Evolutionary conservation across 768 basidiomycete genomes (phyloP).

Genomic region (Boletus vinaceobasis): DNA sequence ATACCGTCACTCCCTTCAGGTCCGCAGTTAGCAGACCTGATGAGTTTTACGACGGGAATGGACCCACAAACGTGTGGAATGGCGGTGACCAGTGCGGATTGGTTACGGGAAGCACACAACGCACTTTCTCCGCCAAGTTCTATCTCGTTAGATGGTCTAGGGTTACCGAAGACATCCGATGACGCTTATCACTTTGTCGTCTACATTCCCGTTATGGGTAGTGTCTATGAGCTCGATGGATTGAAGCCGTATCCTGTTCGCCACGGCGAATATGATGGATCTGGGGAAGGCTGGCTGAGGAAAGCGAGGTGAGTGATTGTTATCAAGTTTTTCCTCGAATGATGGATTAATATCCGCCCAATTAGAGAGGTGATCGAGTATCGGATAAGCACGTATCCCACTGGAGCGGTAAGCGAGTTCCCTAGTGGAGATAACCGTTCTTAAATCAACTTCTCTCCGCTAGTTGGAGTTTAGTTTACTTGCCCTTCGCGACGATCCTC

Average conservation of each 20-base stretch:
- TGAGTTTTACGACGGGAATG: constrained; percentile 80
- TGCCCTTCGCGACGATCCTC: constrained; percentile 77
- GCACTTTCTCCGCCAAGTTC: constrained; percentile 87
- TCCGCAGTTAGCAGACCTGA: constrained; percentile 65
- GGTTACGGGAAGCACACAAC: constrained; percentile 85
- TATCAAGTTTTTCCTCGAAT: constrained; percentile 7
- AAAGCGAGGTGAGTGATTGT: constrained; percentile 57
- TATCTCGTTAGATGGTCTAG: constrained; percentile 83
- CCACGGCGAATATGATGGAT: constrained; percentile 70
- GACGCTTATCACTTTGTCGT: constrained; percentile 98
- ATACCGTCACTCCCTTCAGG: constrained; percentile 64
- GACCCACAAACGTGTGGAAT: constrained; percentile 83
- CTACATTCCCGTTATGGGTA: constrained; percentile 81
- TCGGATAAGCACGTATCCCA: constrained; percentile 87
- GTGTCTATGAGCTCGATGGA: constrained; percentile 92
- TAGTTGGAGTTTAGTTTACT: constrained; percentile 93
- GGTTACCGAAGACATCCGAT: constrained; percentile 58
- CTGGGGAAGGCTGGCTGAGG: constrained; percentile 78
- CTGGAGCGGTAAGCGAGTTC: constrained; percentile 66
- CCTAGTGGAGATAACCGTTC: not conserved
- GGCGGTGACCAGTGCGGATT: constrained; percentile 76
- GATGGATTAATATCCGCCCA: constrained; percentile 19
- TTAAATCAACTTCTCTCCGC: constrained; percentile 6
- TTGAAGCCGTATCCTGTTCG: constrained; percentile 74
- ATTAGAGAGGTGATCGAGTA: constrained; percentile 77